A percentile compares a stretch with the other conserved stretches of the same genome.
These are phyloP conservation scores for Stereocaulon alpinum DNA, from an alignment of 495 filamentous ascomycete species.

Conservation along the genomic window DNA sequence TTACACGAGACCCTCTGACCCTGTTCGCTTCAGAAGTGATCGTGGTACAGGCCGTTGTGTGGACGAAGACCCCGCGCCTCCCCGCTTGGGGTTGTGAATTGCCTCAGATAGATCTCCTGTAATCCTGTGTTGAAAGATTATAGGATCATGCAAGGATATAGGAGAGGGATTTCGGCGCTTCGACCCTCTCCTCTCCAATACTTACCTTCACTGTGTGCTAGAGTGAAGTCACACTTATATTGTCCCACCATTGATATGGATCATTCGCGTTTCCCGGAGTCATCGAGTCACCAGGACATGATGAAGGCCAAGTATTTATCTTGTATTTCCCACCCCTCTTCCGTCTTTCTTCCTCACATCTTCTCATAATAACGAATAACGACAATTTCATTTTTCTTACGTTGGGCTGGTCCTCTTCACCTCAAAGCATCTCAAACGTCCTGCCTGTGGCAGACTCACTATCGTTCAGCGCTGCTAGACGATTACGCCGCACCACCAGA, in stretches of 20 bases:
- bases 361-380: not conserved
- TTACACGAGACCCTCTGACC: not conserved
- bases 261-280: not conserved
- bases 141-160: not conserved
- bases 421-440: not conserved
- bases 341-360: not conserved
- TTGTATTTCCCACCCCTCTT: not conserved
- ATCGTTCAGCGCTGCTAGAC: not conserved
- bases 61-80: not conserved
- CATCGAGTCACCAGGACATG: not conserved
- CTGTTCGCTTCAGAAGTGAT: not conserved
- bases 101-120: not conserved
- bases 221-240: not conserved
- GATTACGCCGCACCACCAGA: not conserved
- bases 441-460: constrained; percentile 19
- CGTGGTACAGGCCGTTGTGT: not conserved
- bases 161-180: not conserved
- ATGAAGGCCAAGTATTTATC: not conserved
- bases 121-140: not conserved
- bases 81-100: not conserved
- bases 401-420: constrained; percentile 14
- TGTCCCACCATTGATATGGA: not conserved
- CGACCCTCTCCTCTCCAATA: constrained; percentile 6
- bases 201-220: not conserved
- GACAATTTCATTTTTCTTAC: constrained; percentile 5